Base-by-base conservation (phyloP, 495 filamentous ascomycete species). In the Gamarada debralockiae region DNA sequence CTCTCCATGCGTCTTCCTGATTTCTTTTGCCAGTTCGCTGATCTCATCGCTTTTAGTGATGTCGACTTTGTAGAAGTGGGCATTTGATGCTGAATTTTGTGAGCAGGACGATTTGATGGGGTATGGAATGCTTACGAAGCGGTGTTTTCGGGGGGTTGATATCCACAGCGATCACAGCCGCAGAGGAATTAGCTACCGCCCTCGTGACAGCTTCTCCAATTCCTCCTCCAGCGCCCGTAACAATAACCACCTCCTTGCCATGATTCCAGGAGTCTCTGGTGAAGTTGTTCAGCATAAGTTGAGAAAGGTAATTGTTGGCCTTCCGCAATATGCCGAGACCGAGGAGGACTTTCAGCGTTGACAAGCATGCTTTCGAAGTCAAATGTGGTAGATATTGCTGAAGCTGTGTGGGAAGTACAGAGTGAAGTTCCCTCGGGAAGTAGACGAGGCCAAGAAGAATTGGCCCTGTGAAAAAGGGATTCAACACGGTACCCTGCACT, bases 261-360 rank as follows among this genome's bases (percentile, higher is more conserved):
- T 73, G 65, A 79, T 83, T 86, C 67, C 84, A 75, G 20, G 64
- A 67, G 62, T 86, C 83, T 21, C 58, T 55, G 18, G 62, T 63
- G 64, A 71, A 79, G 59, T 85, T 87, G 67, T 88, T 88, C 29
- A 80, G 55, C 4, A 73, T 74, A 3, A 67, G 60, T n/a, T 67
- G 63, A 33, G 76, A 78, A 8, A 85, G 62, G 60, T 67, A 79
- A 10, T 55, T 62, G 63, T 72, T 77, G 10, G 80, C 20, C 39
- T 68, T 63, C 15, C 69, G 67, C 15, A 76, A 48, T 9, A 82
- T 23, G 15, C 72, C 74, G 25, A 84, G 57, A 5, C 60, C 65
- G 50, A 75, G 58, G n/a, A 81, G 65, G 12, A 52, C n/a, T 27
- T 40, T 50, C 4, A 50, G 23, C 7, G n/a, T n/a, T n/a, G n/a